Evolutionary conservation across 2,329 filamentous ascomycete species (phyloP), one percentile per base, ranked within the genome.

Genomic region (Dactylellina drechsleri): DNA sequence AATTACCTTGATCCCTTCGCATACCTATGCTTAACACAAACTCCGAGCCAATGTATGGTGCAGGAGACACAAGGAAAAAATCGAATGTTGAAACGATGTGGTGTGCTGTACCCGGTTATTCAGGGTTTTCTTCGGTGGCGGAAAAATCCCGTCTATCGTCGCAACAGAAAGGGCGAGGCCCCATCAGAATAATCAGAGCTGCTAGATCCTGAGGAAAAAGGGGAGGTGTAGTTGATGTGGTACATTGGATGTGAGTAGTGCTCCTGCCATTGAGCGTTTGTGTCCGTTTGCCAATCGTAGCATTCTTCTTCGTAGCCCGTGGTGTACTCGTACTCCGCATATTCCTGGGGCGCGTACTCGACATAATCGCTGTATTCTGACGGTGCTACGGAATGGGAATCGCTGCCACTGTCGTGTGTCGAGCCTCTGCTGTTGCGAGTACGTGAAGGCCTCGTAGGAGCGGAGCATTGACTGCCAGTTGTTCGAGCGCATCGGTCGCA

Each of bases 401-500:
- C 70, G 15, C 70, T 74, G 4, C 70, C 70, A n/a, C 70, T 74
- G 41, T 74, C 70, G 28, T 74, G 70, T 41, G 56, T 74, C 28
- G 70, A 74, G 20, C 56, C 50, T 65, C 54, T 60, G 50, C 70
- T 74, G 58, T 74, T 74, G 18, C 70, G 70, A n/a, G 56, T 47
- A 31, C 70, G 61, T 36, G 70, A 58, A 15, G 70, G 70, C 45
- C 70, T 66, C 45, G 70, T 74, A 10, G 70, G 70, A 41, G 70
- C 18, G 16, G 70, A 74, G 43, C 70, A 74, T 31, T 74, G 70
- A 43, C 70, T 74, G 13, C 66, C 66, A n/a, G 70, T 54, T 40
- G 70, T 74, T 58, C 70, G 62, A 50, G 62, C 62, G 57, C 70
- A 74, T 43, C 70, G 70, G 70, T 74, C 70, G 70, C 70, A 74